Evolutionary conservation across 306 rosid species (phyloP).

Genomic region (Corylus americana): DNA sequence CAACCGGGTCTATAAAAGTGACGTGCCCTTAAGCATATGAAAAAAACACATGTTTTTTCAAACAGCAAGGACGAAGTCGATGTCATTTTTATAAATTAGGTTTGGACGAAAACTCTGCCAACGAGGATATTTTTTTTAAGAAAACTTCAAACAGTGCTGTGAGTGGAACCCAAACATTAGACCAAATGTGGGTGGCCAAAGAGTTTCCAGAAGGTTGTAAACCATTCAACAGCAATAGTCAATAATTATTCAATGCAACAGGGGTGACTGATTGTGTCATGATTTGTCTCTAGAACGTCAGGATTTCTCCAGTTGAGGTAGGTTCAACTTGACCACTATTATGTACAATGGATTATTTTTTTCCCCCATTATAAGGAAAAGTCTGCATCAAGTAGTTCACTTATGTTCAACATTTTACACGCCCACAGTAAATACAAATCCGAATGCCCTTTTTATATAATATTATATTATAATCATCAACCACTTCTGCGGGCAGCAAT

Average conservation of each 20-base stretch:
- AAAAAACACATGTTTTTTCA: no score
- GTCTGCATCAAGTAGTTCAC: not conserved
- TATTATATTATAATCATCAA: not conserved
- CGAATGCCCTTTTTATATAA: not conserved
- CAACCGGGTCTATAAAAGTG: no score
- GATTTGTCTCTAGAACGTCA: slow-evolving; percentile 15
- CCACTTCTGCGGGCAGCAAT: not conserved
- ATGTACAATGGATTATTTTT: not conserved
- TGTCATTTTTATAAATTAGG: no score
- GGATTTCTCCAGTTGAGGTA: slow-evolving; percentile 17
- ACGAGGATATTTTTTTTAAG: not conserved
- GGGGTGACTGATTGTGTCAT: not conserved
- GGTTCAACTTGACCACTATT: slow-evolving; percentile 26
- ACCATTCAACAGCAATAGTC: slow-evolving; percentile 1
- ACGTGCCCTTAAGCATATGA: no score
- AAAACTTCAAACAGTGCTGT: not conserved
- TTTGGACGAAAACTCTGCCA: no score
- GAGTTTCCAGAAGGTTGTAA: not conserved
- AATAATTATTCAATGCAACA: slow-evolving; percentile 5
- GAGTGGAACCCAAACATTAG: no score
- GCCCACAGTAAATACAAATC: not conserved
- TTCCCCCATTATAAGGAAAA: not conserved
- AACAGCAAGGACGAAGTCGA: no score
- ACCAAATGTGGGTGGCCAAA: no score
- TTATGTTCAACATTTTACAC: not conserved